Evolutionary conservation across 1,284 basidiomycete species (phyloP), one percentile per base, ranked within the genome.

Genomic region (Trichosporon faecale): DNA sequence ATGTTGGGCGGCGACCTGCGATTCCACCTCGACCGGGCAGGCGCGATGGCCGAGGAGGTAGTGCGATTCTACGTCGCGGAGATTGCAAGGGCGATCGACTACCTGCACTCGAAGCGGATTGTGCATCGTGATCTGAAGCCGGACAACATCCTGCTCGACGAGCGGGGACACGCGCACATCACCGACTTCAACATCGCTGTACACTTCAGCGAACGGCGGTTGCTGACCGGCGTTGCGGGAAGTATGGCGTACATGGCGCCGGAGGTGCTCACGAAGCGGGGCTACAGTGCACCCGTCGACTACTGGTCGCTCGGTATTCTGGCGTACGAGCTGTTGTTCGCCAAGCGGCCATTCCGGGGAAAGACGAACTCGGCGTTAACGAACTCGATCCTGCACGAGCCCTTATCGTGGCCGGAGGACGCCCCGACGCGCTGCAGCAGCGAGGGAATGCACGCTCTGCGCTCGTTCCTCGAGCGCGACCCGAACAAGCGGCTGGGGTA

Each of bases 111-210:
- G 66, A 91, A 94, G 75, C 89, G 91, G 67, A 99, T 99, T 77
- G 92, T 98, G 67, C 96, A 99, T 83, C 90, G 94, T 29, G 95
- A 98, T 82, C 83, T 99, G 72, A 98, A 99, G 82, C 96, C 96
- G 0, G 96, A 99, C 82, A 98, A 99, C 80, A 92, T 99, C 74
- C 87, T 99, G 12, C 87, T 99, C 52, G 96, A 98, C 83, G 89
- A 92, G 60, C 86, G 88, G 76, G 96, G 96, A 0, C 95, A 99
- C 80, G 96, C 94, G 0, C 95, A 98, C 80, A 87, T 99, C 73
- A 98, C 96, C 16, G 96, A 98, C 84, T 97, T 99, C 85, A 99
- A 99, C 81, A 95, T 98, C 75, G 96, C 95, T 16, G 95, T 98
- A 8, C 96, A 98, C 83, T 98, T 94, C 81, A 95, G 94, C 7